Base-by-base conservation (phyloP, 345 rosid genomes). In the Brassica carinata region DNA sequence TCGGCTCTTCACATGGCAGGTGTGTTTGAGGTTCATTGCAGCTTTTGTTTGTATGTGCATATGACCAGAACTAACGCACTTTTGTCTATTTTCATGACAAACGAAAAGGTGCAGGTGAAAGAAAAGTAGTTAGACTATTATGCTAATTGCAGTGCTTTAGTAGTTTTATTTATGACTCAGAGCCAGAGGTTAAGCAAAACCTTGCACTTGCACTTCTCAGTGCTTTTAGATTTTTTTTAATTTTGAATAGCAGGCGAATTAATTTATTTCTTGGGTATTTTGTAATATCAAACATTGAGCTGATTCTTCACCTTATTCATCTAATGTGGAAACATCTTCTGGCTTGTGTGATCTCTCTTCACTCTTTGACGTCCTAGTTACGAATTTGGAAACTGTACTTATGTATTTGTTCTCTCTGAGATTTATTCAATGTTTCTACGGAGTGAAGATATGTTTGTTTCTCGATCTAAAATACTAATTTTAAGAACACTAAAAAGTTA, bases 1-100 rank as follows among this genome's bases (percentile, higher is more conserved):
- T 78, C 5, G 61, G 65, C 31, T 71, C 76, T 33, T 8, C 29
- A 71, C 64, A 63, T 33, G 23, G 45, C 26, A 5, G 64, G 27
- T 63, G 31, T 73, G 64, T 59, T 30, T 73, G 64, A 73, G 38
- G 55, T n/a, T 57, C 55, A 36, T 15, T 57, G 67, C 67, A 27
- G 51, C 61, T 18, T 78, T 79, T 67, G 55, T 30, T 45, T 53
- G 8, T 59, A 19, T 59, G 82, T 73, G 78, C 64, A 79, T 73
- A 79, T 79, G 78, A 79, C 64, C 74, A 61, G 57, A 72, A n/a
- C 69, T 73, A 43, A 79, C 63, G 10, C 69, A 29, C 18, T 38
- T 59, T 58, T 30, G 51, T 34, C 78, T n/a, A 45, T 34, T 53
- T 71, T 78, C 33, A 30, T 55, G 72, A 53, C 6, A 13, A 66